phyloP scores from a whole-genome alignment of 2,329 filamentous ascomycete genomes.

The Penicillium frequentans region DNA sequence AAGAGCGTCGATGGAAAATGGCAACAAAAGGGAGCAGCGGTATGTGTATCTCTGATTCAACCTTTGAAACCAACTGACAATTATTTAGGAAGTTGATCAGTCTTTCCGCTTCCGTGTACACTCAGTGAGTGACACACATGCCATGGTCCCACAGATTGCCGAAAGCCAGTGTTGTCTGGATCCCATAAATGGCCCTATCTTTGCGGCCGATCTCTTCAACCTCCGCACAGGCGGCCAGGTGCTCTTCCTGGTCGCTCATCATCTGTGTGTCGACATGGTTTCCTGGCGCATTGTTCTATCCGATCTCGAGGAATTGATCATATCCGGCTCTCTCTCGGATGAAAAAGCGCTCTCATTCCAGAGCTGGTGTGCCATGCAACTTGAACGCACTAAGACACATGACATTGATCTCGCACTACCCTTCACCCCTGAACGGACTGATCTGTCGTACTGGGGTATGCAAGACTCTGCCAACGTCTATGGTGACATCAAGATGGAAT shows the following conservation, averaged over 20 bases:
- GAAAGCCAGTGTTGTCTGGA: conserved; percentile 34
- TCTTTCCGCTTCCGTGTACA: conserved; percentile 35
- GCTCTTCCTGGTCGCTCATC: conserved; percentile 31
- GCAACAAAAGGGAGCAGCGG: conserved; percentile 28
- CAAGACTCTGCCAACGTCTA: conserved; percentile 32
- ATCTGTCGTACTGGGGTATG: conserved; percentile 42
- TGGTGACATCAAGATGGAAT: conserved; percentile 35
- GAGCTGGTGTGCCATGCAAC: conserved; percentile 38
- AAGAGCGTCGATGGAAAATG: conserved; percentile 22
- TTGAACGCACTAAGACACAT: conserved; percentile 25
- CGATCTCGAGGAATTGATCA: conserved; percentile 37
- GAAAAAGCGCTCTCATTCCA: conserved; percentile 41
- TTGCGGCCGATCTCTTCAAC: conserved; percentile 42
- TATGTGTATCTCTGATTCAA: conserved; percentile 12
- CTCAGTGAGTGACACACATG: conserved; percentile 19
- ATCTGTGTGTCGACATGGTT: conserved; percentile 32
- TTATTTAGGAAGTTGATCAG: conserved; percentile 27
- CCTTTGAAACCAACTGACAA: conserved; percentile 7
- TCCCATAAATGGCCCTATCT: conserved; percentile 34
- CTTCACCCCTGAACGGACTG: conserved; percentile 30
- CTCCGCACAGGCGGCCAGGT: conserved; percentile 32
- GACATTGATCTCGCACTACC: conserved; percentile 19
- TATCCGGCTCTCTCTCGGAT: conserved; percentile 31
- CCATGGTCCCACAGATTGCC: conserved; percentile 28
- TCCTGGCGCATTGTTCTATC: conserved; percentile 39